Percentiles rank a stretch among this genome's conserved stretches.
Conservation (phyloP, 495 filamentous ascomycete species). For the Hyaloscypha variabilis region DNA sequence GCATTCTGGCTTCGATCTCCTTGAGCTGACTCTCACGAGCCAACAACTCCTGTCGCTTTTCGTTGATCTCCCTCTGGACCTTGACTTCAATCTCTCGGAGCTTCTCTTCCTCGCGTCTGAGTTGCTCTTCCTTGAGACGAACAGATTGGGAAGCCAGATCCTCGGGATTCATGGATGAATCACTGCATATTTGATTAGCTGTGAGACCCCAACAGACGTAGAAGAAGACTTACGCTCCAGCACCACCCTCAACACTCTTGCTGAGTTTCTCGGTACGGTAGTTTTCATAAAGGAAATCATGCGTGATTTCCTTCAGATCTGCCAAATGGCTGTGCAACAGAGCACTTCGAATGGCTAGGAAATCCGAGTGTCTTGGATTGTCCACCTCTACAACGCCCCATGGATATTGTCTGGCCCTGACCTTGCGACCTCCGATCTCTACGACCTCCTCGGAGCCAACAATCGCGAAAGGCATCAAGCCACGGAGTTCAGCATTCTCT, state of each 20-base stretch:
- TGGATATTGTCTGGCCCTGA: conserved; percentile 94
- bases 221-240: conserved; percentile 70
- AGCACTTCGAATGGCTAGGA: conserved; percentile 94
- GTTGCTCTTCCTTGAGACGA: conserved; percentile 97
- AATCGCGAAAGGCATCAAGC: conserved; percentile 98
- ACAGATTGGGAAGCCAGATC: conserved; percentile 96
- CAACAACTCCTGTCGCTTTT: conserved; percentile 98
- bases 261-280: conserved; percentile 99
- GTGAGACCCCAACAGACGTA: conserved; percentile 3
- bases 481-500: conserved; percentile 95
- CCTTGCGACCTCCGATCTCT: conserved; percentile 89
- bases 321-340: conserved; percentile 96
- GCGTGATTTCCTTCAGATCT: conserved; percentile 98
- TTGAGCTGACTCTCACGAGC: conserved; percentile 97
- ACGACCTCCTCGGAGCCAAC: conserved; percentile 95
- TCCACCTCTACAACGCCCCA: conserved; percentile 99
- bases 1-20: conserved; percentile 77
- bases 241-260: conserved; percentile 95
- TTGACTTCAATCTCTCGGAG: conserved; percentile 98
- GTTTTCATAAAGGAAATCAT: conserved; percentile 99
- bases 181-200: conserved; percentile 47
- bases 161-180: conserved; percentile 96
- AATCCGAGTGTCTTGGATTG: conserved; percentile 98
- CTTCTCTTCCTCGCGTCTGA: conserved; percentile 98
- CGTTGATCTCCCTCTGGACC: conserved; percentile 99